Percentiles rank a stretch among this genome's conserved stretches.
Evolutionary conservation across 495 filamentous ascomycete genomes (phyloP).

Genomic region (Trichoderma gamsii): DNA sequence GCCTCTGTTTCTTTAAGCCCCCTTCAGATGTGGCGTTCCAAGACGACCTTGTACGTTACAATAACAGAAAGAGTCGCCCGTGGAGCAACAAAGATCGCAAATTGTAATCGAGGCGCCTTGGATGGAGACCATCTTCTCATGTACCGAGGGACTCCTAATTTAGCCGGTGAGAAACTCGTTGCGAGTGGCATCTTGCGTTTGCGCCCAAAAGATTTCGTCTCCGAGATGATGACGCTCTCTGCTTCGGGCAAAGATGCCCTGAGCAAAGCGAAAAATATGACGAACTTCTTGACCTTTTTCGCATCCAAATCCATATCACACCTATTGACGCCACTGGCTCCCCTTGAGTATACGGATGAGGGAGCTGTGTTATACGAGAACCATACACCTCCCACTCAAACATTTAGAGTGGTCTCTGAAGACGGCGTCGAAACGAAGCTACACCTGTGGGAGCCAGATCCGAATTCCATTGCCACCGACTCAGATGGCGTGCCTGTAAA

Average conservation of each 20-base stretch:
- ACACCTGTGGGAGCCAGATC: slow-evolving; percentile 49
- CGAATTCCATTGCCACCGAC: not conserved
- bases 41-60: slow-evolving; percentile 57
- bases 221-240: slow-evolving; percentile 51
- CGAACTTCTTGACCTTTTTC: slow-evolving; percentile 53
- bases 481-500: slow-evolving; percentile 25
- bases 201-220: slow-evolving; percentile 46
- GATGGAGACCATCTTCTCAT: slow-evolving; percentile 35
- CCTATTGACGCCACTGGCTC: slow-evolving; percentile 51
- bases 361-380: slow-evolving; percentile 39
- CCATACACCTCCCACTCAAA: slow-evolving; percentile 34
- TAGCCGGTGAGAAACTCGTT: slow-evolving; percentile 22
- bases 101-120: slow-evolving; percentile 26
- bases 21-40: slow-evolving; percentile 53
- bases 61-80: slow-evolving; percentile 31
- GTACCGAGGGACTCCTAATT: not conserved
- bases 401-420: slow-evolving; percentile 25
- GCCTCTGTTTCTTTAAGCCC: slow-evolving; percentile 50
- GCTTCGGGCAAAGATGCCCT: slow-evolving; percentile 42
- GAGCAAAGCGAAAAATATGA: slow-evolving; percentile 37
- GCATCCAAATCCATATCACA: slow-evolving; percentile 46
- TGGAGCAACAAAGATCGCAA: slow-evolving; percentile 11
- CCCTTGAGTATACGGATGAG: slow-evolving; percentile 48
- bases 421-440: slow-evolving; percentile 51
- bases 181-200: slow-evolving; percentile 58